phyloP scores from a whole-genome alignment of 2,329 filamentous ascomycete genomes.

The Epichloe uncinata region DNA sequence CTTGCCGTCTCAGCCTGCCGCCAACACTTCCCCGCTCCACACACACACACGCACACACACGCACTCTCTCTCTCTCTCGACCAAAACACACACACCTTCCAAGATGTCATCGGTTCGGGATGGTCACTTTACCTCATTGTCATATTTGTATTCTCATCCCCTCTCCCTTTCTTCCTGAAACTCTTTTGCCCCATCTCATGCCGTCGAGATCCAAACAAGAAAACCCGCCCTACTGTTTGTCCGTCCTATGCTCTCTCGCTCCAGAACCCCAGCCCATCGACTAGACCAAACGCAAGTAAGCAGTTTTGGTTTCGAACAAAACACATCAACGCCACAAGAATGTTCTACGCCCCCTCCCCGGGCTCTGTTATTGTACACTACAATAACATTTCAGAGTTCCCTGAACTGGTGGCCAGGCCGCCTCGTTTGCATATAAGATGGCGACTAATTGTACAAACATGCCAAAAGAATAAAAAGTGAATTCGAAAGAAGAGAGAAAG shows the following conservation, averaged over 20 bases:
- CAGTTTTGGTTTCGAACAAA: not conserved
- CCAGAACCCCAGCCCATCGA: too few relatives aligned
- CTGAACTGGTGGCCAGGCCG: not conserved
- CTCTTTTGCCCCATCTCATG: not conserved
- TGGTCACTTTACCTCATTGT: too few relatives aligned
- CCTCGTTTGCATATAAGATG: not conserved
- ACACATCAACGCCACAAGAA: not conserved
- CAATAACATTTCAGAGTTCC: not conserved
- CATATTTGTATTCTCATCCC: not conserved
- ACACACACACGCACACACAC: too few relatives aligned
- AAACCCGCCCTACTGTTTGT: too few relatives aligned
- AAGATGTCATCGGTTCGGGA: too few relatives aligned
- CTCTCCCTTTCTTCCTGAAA: not conserved
- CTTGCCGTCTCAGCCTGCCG: too few relatives aligned
- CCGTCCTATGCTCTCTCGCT: too few relatives aligned
- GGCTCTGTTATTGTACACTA: not conserved
- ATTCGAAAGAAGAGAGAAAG: not conserved
- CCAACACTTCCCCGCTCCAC: too few relatives aligned
- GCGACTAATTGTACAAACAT: conserved; percentile 4
- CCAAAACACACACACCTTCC: too few relatives aligned
- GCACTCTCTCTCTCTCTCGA: too few relatives aligned
- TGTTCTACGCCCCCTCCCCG: not conserved
- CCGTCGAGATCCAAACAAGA: not conserved
- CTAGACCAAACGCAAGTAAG: too few relatives aligned
- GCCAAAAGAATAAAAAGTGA: not conserved